Evolutionary conservation across 192 early-diverging fungal species (phyloP), one percentile per base, ranked within the genome.

Genomic region (Pilobolus umbonatus): DNA sequence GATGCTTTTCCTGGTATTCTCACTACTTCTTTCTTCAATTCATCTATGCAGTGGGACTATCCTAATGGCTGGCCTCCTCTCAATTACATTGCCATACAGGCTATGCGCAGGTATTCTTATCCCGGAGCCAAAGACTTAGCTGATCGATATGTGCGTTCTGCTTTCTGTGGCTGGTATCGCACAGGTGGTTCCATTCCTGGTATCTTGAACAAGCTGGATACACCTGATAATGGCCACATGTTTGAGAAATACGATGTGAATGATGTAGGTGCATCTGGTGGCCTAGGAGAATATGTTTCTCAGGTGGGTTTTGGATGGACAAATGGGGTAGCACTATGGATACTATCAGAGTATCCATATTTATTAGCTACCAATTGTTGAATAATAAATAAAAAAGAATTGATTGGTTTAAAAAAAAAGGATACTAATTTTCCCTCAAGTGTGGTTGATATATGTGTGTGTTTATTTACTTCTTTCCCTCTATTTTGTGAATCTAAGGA

Each of bases 251-350:
- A 77, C 55, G 76, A 79, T 61, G 80, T 75, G n/a, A 53, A 49
- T 21, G n/a, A 32, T 1, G 30, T 84, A 0, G 81, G 80, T 31
- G 45, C 39, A 3, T 54, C 76, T 22, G 87, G 84, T 29, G 66
- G 61, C 8, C 84, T 85, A 29, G 87, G 87, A 51, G 88, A 89
- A 67, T 87, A 89, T 57, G 61, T 60, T 1, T 83, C 86, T 11
- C 85, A 88, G 65, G 68, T 68, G 22, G 88, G 88, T 5, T 89
- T 89, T 71, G 88, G 88, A 0, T 89, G 88, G 88, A 86, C 88
- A 11, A 89, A 89, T 55, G 86, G 85, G 11, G 79, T 89, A 39
- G 61, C 79, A 14, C 67, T 89, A 48, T 87, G 83, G 85, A 61
- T 76, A 0, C 61, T 86, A 49, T 68, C 80, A 14, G 59, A 35